Base-by-base conservation (phyloP, 78 protist genomes). In the Goniomonas avonlea region DNA sequence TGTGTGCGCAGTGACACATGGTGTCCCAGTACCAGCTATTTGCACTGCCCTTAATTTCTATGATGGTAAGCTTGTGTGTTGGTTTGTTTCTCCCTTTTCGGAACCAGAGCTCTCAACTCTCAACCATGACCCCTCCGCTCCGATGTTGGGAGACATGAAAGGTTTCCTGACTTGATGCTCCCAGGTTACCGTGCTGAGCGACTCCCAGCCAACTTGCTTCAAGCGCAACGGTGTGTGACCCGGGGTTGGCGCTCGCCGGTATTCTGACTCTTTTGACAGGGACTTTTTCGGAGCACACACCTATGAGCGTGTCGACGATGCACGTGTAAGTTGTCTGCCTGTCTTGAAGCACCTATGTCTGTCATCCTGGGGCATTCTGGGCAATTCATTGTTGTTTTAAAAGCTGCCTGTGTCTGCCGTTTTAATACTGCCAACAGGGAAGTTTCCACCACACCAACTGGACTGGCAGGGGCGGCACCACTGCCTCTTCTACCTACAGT, bases 271-370 rank as follows among this genome's bases (percentile, higher is more conserved):
- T 43, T 11, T 43, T 11, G n/a, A 43, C 48, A 32, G 35, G 48
- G 95, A 94, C 74, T 91, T 60, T 84, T 94, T 94, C 70, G 98
- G 98, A 29, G 96, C 96, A 31, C 98, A 94, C 83, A 91, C 92
- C 27, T 94, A 80, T 71, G 91, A 94, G 82, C 82, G 82, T 21
- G 38, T 86, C 3, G 90, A 86, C 56, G 68, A 74, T 31, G 84
- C 84, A 40, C 95, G 95, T 43, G 11, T 11, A 8, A 8, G n/a
- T 43, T 11, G n/a, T 11, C n/a, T 11, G 50, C 50, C 50, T 11
- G 50, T 11, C 50, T 43, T 43, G 8, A 8, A 15, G 50, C 50
- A 11, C n/a, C 11, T 15, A 8, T 11, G n/a, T 11, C 50, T 43
- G n/a, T 43, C n/a, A 43, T 11, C n/a, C 50, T 11, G n/a, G 50